Percentiles rank a stretch among this genome's conserved stretches.
These are phyloP conservation scores for Xylaria sp. DNA, from an alignment of 2,329 filamentous ascomycete species.

Conservation along the genomic window DNA sequence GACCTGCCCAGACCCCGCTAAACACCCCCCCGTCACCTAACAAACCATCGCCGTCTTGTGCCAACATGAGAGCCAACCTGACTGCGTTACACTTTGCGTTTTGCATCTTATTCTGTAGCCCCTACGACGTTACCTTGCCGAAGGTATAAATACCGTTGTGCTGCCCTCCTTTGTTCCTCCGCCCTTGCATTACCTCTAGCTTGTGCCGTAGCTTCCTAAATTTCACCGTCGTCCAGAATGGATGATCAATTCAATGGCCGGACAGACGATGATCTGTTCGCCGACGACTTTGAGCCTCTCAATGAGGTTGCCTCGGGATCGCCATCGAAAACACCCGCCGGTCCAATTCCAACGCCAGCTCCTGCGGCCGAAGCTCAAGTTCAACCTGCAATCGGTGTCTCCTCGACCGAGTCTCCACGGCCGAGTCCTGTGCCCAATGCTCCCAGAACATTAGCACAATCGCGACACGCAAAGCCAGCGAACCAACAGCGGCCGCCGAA, in stretches of 20 bases:
- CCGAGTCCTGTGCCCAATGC: constrained; percentile 22
- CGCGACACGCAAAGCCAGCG: constrained; percentile 41
- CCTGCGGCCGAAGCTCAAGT: constrained; percentile 14
- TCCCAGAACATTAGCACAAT: constrained; percentile 41
- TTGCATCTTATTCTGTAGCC: not conserved
- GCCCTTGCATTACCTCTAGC: not conserved
- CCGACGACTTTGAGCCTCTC: constrained; percentile 66
- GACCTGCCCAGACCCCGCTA: no score
- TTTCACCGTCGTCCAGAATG: constrained; percentile 45
- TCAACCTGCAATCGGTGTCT: constrained; percentile 14
- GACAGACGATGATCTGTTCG: constrained; percentile 67
- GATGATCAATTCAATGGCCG: constrained; percentile 66
- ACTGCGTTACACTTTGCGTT: no score
- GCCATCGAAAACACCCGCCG: not conserved
- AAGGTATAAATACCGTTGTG: not conserved
- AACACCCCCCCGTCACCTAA: no score
- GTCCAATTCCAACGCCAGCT: constrained; percentile 11
- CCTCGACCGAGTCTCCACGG: constrained; percentile 21
- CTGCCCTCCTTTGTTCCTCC: not conserved
- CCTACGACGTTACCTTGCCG: not conserved
- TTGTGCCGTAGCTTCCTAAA: not conserved
- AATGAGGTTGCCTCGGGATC: constrained; percentile 25
- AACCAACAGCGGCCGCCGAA: constrained; percentile 34
- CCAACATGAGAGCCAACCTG: no score
- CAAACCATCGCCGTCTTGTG: no score